phyloP scores from a whole-genome alignment of 192 early-diverging fungal species.

The Coemansia sp. region DNA sequence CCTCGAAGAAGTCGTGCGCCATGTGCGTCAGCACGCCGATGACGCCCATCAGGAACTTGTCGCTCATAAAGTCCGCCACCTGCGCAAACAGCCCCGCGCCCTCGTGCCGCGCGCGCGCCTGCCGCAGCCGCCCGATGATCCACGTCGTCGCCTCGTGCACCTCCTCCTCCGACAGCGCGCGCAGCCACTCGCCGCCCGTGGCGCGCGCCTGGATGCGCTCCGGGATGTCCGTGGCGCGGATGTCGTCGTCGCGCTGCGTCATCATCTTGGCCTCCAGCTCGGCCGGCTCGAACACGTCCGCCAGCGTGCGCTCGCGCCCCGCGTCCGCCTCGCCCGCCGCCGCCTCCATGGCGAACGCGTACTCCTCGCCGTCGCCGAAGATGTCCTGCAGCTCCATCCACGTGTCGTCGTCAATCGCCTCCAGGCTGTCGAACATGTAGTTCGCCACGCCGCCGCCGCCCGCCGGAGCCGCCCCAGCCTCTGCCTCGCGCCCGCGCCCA shows the following conservation, averaged over 20 bases:
- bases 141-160: conserved; percentile 64
- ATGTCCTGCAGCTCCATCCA: conserved; percentile 80
- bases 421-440: conserved; percentile 46
- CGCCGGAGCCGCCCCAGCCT: not conserved
- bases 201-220: conserved; percentile 84
- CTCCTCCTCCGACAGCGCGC: conserved; percentile 55
- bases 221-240: conserved; percentile 82
- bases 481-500: conserved; percentile 1
- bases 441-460: conserved; percentile 18
- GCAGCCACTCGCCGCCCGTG: conserved; percentile 22
- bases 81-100: conserved; percentile 18
- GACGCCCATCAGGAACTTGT: conserved; percentile 49
- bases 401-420: conserved; percentile 54
- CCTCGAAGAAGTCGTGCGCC: conserved; percentile 76
- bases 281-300: conserved; percentile 70
- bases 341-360: conserved; percentile 57
- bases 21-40: conserved; percentile 66
- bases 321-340: conserved; percentile 5
- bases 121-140: conserved; percentile 38
- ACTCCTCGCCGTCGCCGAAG: conserved; percentile 93
- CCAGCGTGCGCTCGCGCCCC: conserved; percentile 40
- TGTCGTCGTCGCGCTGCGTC: conserved; percentile 87
- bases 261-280: conserved; percentile 84
- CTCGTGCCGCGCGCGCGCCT: not conserved
- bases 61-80: conserved; percentile 43